A percentile compares a stretch with the other conserved stretches of the same genome.
These are phyloP conservation scores for Colletotrichum limetticola DNA, from an alignment of 2,329 filamentous ascomycete genomes.

Conservation along the genomic window DNA sequence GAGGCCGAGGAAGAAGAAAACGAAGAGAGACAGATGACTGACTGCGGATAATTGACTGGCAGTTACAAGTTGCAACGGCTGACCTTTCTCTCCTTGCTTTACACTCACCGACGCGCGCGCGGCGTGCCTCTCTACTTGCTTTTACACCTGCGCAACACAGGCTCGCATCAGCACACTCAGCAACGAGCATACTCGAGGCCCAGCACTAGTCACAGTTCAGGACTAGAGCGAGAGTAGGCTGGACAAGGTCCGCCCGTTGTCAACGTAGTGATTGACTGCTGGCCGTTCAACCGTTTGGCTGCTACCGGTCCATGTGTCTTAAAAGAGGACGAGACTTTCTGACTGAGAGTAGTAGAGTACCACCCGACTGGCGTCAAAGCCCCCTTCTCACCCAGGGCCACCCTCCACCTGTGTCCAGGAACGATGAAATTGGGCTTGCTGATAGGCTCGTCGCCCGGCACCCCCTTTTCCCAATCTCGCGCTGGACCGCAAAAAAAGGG, in stretches of 20 bases:
- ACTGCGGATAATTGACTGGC: too few species aligned
- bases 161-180: background rate
- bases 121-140: conserved; percentile 16
- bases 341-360: background rate
- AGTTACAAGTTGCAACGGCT: background rate
- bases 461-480: conserved; percentile 35
- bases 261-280: conserved; percentile 19
- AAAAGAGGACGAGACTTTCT: background rate
- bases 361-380: conserved; percentile 3
- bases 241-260: conserved; percentile 19
- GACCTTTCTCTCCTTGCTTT: background rate
- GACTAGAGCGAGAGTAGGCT: conserved; percentile 13
- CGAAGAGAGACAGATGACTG: background rate
- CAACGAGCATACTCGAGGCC: background rate
- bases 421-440: conserved; percentile 23
- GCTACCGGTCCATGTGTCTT: background rate
- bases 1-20: conserved; percentile 2
- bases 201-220: background rate
- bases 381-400: background rate
- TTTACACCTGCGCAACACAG: background rate
- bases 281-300: conserved; percentile 24
- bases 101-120: conserved; percentile 18
- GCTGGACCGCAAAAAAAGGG: background rate
- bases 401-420: conserved; percentile 19
- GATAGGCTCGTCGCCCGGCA: conserved; percentile 27